A percentile compares a stretch with the other conserved stretches of the same genome.
These are phyloP conservation scores for Hypoxylon sp. DNA, from an alignment of 2,329 filamentous ascomycete genomes.

Conservation along the genomic window DNA sequence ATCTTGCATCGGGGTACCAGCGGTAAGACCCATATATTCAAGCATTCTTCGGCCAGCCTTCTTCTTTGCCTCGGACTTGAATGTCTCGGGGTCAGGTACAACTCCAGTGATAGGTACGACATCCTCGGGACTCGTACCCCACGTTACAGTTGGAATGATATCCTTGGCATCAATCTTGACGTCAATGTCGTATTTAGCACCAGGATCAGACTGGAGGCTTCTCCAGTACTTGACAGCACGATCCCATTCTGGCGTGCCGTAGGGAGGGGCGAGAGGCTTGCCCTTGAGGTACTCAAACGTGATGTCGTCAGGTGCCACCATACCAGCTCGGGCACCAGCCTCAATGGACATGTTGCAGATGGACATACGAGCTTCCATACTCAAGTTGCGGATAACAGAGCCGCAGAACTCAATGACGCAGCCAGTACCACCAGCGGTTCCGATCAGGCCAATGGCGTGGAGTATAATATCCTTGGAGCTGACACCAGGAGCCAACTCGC, in stretches of 20 bases:
- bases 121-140: conserved; percentile 97
- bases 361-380: conserved; percentile 98
- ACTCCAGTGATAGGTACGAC: conserved; percentile 92
- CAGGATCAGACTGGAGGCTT: conserved; percentile 86
- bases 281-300: conserved; percentile 97
- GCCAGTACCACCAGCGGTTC: conserved; percentile 94
- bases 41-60: conserved; percentile 83
- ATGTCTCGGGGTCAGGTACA: conserved; percentile 93
- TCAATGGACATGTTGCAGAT: conserved; percentile 99
- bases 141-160: conserved; percentile 92
- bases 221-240: conserved; percentile 91
- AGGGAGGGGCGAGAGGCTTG: conserved; percentile 87
- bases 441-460: conserved; percentile 92
- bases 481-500: conserved; percentile 89
- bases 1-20: conserved; percentile 93
- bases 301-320: conserved; percentile 94
- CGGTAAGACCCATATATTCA: conserved; percentile 94
- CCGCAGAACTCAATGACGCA: conserved; percentile 98
- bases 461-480: conserved; percentile 97
- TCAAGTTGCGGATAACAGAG: conserved; percentile 88
- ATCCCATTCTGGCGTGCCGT: conserved; percentile 89
- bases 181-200: conserved; percentile 90
- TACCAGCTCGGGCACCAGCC: conserved; percentile 92
- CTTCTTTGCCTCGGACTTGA: conserved; percentile 85
- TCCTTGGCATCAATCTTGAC: conserved; percentile 93